These are phyloP conservation scores for Limnanthes douglasii DNA, from an alignment of 345 rosid species.

Conservation along the genomic window DNA sequence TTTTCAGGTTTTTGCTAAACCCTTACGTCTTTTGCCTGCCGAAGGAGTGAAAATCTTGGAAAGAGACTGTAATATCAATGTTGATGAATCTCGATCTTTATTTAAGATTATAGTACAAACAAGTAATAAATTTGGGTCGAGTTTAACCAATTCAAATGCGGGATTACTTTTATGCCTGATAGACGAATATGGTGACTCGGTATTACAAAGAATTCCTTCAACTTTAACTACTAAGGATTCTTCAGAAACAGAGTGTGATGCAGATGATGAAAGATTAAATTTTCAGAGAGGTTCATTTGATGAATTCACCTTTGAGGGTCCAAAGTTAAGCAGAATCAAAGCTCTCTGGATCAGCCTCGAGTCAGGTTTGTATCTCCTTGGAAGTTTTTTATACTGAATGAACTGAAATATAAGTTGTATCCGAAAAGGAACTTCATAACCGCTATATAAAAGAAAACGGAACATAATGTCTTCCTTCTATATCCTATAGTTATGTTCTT, in stretches of 20 bases:
- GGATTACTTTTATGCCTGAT: constrained; percentile 57
- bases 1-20: constrained; percentile 64
- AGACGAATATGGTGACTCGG: constrained; percentile 45
- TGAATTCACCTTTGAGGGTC: constrained; percentile 55
- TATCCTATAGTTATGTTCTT: too few species aligned
- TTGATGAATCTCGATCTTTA: constrained; percentile 21
- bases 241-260: constrained; percentile 10
- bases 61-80: constrained; percentile 10
- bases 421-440: too few species aligned
- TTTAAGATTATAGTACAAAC: constrained; percentile 53
- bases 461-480: too few species aligned
- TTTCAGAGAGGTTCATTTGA: constrained; percentile 74
- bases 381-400: too few species aligned
- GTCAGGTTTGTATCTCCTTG: constrained; percentile 59
- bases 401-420: too few species aligned
- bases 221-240: constrained; percentile 16
- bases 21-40: constrained; percentile 41
- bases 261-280: constrained; percentile 18
- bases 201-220: constrained; percentile 55
- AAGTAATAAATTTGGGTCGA: constrained; percentile 52
- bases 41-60: constrained; percentile 29
- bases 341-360: constrained; percentile 75
- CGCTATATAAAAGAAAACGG: too few species aligned
- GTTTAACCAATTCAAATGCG: constrained; percentile 42
- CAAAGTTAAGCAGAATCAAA: constrained; percentile 29